Conservation (phyloP, 176 grass and related monocot species). For the Triticum monococcum region DNA sequence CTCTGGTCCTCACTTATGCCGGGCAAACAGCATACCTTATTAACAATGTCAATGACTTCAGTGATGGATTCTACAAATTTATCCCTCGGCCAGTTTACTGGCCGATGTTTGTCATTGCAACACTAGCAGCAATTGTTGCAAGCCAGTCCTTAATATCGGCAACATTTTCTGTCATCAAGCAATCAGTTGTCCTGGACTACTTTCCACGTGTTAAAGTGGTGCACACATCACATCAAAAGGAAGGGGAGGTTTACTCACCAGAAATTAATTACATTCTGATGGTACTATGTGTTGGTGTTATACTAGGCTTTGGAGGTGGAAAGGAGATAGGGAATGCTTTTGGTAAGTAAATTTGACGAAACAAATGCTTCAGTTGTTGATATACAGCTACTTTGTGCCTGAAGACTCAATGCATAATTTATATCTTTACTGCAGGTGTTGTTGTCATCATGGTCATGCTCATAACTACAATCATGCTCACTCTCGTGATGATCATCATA, state of each 20-base stretch:
- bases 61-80: slow-evolving; percentile 84
- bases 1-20: slow-evolving; percentile 79
- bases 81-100: slow-evolving; percentile 69
- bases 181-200: slow-evolving; percentile 75
- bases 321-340: slow-evolving; percentile 86
- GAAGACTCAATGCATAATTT: not conserved
- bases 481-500: slow-evolving; percentile 76
- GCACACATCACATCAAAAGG: slow-evolving; percentile 71
- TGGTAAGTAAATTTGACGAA: slow-evolving; percentile 40
- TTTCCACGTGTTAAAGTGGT: slow-evolving; percentile 88
- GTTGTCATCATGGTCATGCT: slow-evolving; percentile 90
- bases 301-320: slow-evolving; percentile 72
- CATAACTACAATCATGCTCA: slow-evolving; percentile 81
- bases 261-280: slow-evolving; percentile 90
- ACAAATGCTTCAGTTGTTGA: not conserved
- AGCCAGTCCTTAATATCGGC: slow-evolving; percentile 91
- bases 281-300: slow-evolving; percentile 69
- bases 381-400: not conserved
- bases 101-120: slow-evolving; percentile 82
- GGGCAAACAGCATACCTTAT: slow-evolving; percentile 89
- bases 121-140: slow-evolving; percentile 71
- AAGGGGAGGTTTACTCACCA: slow-evolving; percentile 90
- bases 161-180: slow-evolving; percentile 89
- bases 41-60: slow-evolving; percentile 65
- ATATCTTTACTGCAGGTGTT: slow-evolving; percentile 55